These are phyloP conservation scores for Candida insectorum DNA, from an alignment of 805 yeast genomes.

Conservation along the genomic window DNA sequence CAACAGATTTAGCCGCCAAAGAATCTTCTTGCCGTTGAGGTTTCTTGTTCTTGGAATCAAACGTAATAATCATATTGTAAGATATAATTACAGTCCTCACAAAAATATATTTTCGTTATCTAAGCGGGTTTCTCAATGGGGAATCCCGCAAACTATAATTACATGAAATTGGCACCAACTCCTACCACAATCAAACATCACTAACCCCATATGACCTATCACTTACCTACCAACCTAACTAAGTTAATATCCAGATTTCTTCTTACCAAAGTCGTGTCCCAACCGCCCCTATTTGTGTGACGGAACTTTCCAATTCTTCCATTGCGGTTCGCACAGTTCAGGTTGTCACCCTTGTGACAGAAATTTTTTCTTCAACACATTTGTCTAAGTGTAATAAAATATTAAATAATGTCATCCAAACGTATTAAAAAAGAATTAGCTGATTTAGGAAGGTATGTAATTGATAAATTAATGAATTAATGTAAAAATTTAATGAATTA, in stretches of 20 bases:
- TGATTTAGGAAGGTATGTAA: slow-evolving; percentile 89
- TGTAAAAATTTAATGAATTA: neutral
- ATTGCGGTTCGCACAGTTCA: too few relatives aligned
- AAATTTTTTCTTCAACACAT: neutral
- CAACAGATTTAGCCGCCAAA: neutral
- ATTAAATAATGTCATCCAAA: slow-evolving; percentile 71
- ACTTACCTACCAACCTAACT: too few relatives aligned
- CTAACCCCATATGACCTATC: too few relatives aligned
- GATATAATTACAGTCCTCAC: neutral
- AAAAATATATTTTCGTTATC: slow-evolving; percentile 1
- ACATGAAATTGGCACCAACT: too few relatives aligned
- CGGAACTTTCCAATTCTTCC: too few relatives aligned
- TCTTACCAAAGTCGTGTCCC: too few relatives aligned
- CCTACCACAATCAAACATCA: too few relatives aligned
- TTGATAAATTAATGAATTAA: neutral
- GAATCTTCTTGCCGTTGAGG: neutral
- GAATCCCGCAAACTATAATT: too few relatives aligned
- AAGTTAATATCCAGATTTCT: too few relatives aligned
- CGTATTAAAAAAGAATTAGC: slow-evolving; percentile 94
- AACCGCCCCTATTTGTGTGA: too few relatives aligned
- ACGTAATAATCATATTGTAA: slow-evolving; percentile 17
- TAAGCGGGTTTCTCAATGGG: slow-evolving; percentile 1
- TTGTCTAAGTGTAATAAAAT: too few relatives aligned
- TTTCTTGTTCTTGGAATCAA: slow-evolving; percentile 15
- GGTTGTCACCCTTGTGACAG: slow-evolving; percentile 5